Base-by-base conservation (phyloP, 805 yeast genomes). In the Kregervanrija delftensis region DNA sequence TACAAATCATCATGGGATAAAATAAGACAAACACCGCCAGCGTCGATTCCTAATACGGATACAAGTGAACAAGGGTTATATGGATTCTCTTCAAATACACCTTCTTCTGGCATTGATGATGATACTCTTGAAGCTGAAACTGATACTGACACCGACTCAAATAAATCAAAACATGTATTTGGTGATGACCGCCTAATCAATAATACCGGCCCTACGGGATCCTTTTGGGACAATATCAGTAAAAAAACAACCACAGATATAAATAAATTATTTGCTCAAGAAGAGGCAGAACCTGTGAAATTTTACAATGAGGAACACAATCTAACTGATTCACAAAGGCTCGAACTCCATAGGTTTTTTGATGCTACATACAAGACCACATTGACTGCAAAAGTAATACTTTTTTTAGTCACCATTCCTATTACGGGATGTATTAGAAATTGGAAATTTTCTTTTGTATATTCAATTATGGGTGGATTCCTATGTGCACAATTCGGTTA, bases 251-350 rank as follows among this genome's bases (percentile, higher is more conserved):
- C 40, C 43, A 43, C 41, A 28, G 47, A 44, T 9, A 37, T 48
- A 8, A 38, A 40, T 14, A 40, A 35, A 32, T 36, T 45, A 5
- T 49, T 49, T 45, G 39, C 49, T 59, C 39, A 64, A 37, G 74
- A 74, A 5, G 68, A 68, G 47, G 46, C 62, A 12, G 56, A 60
- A 15, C 77, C 77, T 3, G 56, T 69, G 40, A 60, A 64, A 28
- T 76, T 78, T 53, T 72, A 74, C 47, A 72, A 73, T 33, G 67
- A 64, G 35, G 82, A 77, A 48, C 69, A 67, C 22, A 58, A 54
- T 9, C 56, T 78, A 37, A 66, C 67, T 13, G 49, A 61, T 2
- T 53, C 55, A 8, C 79, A 78, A 44, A 57, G 83, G 33, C 50
- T 55, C 14, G 61, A 64, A 14, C 52, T 78, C 12, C 65, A 72